phyloP scores from a whole-genome alignment of 2,329 filamentous ascomycete species.

The Neoscytalidium dimidiatum region DNA sequence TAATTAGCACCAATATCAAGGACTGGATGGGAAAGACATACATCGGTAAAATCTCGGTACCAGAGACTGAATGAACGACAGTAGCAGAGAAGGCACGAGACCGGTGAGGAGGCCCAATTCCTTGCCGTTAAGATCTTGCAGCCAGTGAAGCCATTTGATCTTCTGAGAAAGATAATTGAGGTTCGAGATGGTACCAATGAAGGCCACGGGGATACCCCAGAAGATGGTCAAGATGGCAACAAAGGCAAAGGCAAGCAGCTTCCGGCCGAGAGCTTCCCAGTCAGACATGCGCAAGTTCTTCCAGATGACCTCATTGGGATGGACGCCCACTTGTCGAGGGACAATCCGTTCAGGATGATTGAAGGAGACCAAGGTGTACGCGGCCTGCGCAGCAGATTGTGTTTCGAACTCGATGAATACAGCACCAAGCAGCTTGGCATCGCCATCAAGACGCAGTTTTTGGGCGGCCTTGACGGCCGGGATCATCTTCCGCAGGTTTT shows the following conservation, averaged over 20 bases:
- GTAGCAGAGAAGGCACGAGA: slow-evolving; percentile 45
- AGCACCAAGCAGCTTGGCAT: slow-evolving; percentile 68
- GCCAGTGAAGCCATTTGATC: slow-evolving; percentile 44
- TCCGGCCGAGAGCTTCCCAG: slow-evolving; percentile 34
- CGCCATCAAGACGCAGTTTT: slow-evolving; percentile 64
- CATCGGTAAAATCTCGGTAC: slow-evolving; percentile 45
- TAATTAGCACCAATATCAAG: slow-evolving; percentile 21
- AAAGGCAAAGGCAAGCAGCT: slow-evolving; percentile 39
- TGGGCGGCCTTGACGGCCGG: slow-evolving; percentile 71
- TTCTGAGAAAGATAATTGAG: slow-evolving; percentile 44
- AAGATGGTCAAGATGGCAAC: slow-evolving; percentile 47
- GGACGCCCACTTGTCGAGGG: slow-evolving; percentile 44
- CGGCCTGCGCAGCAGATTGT: slow-evolving; percentile 81
- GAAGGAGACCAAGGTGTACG: slow-evolving; percentile 78
- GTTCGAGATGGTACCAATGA: slow-evolving; percentile 48
- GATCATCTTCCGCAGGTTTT: slow-evolving; percentile 70
- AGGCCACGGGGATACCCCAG: slow-evolving; percentile 47
- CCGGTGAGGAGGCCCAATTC: slow-evolving; percentile 50
- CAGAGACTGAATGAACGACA: slow-evolving; percentile 46
- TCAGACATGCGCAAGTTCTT: slow-evolving; percentile 43
- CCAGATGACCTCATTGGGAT: slow-evolving; percentile 51
- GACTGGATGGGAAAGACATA: slow-evolving; percentile 22
- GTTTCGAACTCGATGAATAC: slow-evolving; percentile 87
- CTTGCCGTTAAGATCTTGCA: slow-evolving; percentile 41
- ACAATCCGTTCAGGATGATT: slow-evolving; percentile 56